These are phyloP conservation scores for Cyclocybe aegerita DNA, from an alignment of 768 basidiomycete species.

Conservation along the genomic window DNA sequence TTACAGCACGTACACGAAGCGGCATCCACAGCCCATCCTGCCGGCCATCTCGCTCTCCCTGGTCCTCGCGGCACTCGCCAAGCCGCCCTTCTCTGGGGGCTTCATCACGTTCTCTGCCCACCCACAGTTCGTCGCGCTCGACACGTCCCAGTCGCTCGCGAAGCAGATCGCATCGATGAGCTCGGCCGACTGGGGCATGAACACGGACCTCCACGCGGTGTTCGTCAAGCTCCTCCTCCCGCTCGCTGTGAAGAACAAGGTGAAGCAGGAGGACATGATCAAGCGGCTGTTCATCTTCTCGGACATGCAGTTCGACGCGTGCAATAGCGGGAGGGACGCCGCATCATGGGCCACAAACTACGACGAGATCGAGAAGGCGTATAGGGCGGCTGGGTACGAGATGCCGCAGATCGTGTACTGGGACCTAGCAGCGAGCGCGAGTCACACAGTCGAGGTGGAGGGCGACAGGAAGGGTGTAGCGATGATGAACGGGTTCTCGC, in stretches of 20 bases:
- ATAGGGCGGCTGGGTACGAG: constrained; percentile 62
- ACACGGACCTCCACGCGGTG: constrained; percentile 62
- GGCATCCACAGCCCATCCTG: constrained; percentile 45
- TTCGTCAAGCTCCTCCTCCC: constrained; percentile 64
- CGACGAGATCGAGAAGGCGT: constrained; percentile 53
- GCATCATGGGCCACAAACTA: constrained; percentile 62
- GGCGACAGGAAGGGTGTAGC: constrained; percentile 61
- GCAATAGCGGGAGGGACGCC: constrained; percentile 3
- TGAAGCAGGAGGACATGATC: constrained; percentile 72
- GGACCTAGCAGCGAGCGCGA: constrained; percentile 47
- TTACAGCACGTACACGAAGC: background rate
- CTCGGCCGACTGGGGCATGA: constrained; percentile 45
- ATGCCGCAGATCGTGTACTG: constrained; percentile 75
- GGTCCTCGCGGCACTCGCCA: constrained; percentile 58
- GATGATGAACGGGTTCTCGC: constrained; percentile 68
- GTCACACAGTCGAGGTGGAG: constrained; percentile 44
- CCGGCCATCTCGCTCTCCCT: constrained; percentile 70
- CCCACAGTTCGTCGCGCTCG: constrained; percentile 52
- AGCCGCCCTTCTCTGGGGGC: constrained; percentile 59
- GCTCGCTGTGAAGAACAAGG: constrained; percentile 51
- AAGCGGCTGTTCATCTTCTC: constrained; percentile 75
- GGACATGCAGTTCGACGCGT: constrained; percentile 74
- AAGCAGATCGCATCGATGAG: constrained; percentile 38
- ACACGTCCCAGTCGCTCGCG: constrained; percentile 36
- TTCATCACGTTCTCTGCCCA: constrained; percentile 68